Base-by-base conservation (phyloP, 148 eudicot genomes). In the Chenopodium formosanum region DNA sequence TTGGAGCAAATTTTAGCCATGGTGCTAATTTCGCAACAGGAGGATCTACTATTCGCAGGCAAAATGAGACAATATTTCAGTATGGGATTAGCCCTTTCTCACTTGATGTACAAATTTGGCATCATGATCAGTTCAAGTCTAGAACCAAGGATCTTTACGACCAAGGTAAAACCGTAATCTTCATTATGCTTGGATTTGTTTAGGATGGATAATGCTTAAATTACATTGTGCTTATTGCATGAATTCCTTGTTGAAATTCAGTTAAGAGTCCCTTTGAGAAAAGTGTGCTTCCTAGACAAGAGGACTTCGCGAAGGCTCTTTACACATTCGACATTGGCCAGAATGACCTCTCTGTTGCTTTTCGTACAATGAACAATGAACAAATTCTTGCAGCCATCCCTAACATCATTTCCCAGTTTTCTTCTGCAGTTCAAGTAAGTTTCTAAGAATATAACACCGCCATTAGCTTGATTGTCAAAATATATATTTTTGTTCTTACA, bases 251-350 rank as follows among this genome's bases (percentile, higher is more conserved):
- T 77, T 69, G 29, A n/a, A 79, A 74, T 78, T 46, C 88, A 90
- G 93, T 52, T 11, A 69, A 53, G 75, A 70, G 53, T 10, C 25
- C 74, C 23, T 80, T 78, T 25, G 86, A 87, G 25, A 86, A 76
- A 81, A 85, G 82, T 64, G 84, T 81, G 74, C 88, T 94, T 27
- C 92, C 94, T 13, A 85, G 67, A 31, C 88, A 90, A 0, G 86
- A 78, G 79, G 93, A 91, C 58, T 88, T 89, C 65, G 86, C 94
- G 1, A 90, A 88, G 84, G 94, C 97, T 12, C 90, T 94, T 2
- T 93, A 88, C 85, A 94, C 94, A 23, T 79, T 94, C 40, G 97
- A 94, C 75, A 89, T 94, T 37, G 97, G 98, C 50, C 98, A 92
- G 69, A 92, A 91, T 48, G 98, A 94, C 78, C 83, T 94, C 25